phyloP scores from a whole-genome alignment of 179 eudicot species.

The Vitellaria paradoxa region DNA sequence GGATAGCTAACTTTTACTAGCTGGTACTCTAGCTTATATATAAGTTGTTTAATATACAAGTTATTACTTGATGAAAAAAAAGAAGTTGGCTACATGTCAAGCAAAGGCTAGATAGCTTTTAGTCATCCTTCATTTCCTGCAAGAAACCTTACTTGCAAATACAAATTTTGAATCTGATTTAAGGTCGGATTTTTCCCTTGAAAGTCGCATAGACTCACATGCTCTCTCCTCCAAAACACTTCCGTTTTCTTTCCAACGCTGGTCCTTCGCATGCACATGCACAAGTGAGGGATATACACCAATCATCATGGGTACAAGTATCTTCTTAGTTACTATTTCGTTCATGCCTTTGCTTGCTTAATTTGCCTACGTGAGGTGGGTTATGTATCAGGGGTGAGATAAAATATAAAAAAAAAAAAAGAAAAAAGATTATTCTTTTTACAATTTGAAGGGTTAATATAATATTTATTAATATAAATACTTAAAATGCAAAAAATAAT shows the following conservation, averaged over 20 bases:
- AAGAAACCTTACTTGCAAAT: not conserved
- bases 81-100: not conserved
- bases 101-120: not conserved
- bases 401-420: too few species aligned
- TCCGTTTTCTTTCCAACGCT: not conserved
- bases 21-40: too few species aligned
- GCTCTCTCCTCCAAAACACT: conserved; percentile 4
- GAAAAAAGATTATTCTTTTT: too few species aligned
- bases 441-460: too few species aligned
- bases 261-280: not conserved
- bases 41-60: not conserved
- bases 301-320: not conserved
- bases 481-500: too few species aligned
- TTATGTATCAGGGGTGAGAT: too few species aligned
- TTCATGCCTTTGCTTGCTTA: too few species aligned
- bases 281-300: not conserved
- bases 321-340: not conserved
- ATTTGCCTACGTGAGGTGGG: too few species aligned
- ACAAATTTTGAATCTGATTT: not conserved
- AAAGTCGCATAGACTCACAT: conserved; percentile 10
- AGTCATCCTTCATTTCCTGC: not conserved
- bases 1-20: too few species aligned
- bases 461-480: too few species aligned
- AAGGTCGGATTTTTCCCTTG: not conserved
- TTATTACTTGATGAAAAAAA: not conserved